Base-by-base conservation (phyloP, 2,329 filamentous ascomycete species). In the Tolypocladium tropicale region DNA sequence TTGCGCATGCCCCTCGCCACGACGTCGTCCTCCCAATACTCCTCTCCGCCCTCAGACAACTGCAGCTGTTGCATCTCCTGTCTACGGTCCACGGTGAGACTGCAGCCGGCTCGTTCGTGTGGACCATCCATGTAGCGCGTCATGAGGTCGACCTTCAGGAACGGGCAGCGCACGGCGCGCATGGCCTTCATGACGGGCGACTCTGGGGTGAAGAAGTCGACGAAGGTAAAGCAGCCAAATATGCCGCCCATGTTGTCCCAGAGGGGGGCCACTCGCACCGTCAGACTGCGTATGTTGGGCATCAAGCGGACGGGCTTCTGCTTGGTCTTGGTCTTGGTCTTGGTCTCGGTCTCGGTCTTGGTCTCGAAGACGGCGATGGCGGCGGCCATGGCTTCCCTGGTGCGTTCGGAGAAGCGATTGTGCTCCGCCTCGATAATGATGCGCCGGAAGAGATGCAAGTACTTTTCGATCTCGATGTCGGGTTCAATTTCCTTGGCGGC, bases 381-480 rank as follows among this genome's bases (percentile, higher is more conserved):
- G 3, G 61, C 55, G 1, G 67, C 66, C 65, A 78, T 70, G 53
- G 62, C 62, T 1, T 57, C 37, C 53, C 62, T 65, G 0, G 67
- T 68, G 4, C 58, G 51, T 3, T 41, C n/a, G 0, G 57, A 56
- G 53, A 60, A 65, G 6, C 76, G 72, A 57, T 74, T 77, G 9
- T 65, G 60, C 53, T 79, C 73, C 1, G 78, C 70, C 41, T 74
- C 69, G 43, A 81, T 66, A 53, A 65, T 65, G 53, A 79, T 62
- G 50, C 68, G 65, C 2, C 76, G 72, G 37, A 80, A 68, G 23
- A 75, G 61, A 21, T 67, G 63, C 9, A 70, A 68, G 56, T 75
- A 74, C 43, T 70, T 70, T 12, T 58, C 55, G 3, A 69, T 56
- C 55, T 71, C 64, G 28, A 76, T 70, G 53, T 59, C 61, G 1